phyloP scores from a whole-genome alignment of 495 filamentous ascomycete genomes.

The Tetracladium setigerum region DNA sequence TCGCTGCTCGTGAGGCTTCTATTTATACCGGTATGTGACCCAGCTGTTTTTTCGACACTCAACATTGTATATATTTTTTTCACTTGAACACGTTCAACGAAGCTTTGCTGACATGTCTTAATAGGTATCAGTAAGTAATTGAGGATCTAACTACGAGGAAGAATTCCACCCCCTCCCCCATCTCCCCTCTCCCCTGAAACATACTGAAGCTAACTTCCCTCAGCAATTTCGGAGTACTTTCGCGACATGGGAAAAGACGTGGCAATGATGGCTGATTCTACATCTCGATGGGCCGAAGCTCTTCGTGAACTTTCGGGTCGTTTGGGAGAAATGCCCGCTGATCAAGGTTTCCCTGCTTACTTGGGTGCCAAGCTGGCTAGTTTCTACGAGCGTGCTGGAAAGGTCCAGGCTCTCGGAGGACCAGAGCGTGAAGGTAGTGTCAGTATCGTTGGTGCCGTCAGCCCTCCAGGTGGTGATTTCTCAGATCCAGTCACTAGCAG shows the following conservation, averaged over 20 bases:
- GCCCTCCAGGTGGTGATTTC: slow-evolving; percentile 97
- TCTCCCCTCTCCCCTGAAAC: too few species aligned
- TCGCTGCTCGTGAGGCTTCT: slow-evolving; percentile 95
- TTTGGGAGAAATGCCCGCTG: slow-evolving; percentile 98
- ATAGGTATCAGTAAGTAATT: too few species aligned
- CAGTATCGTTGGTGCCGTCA: slow-evolving; percentile 96
- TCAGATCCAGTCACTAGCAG: slow-evolving; percentile 94
- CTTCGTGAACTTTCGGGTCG: slow-evolving; percentile 98
- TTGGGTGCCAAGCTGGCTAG: slow-evolving; percentile 93
- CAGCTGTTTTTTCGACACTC: too few species aligned
- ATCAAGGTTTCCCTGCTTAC: slow-evolving; percentile 98
- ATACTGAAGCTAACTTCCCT: too few species aligned
- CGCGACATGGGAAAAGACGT: slow-evolving; percentile 97
- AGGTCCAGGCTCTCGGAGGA: slow-evolving; percentile 76
- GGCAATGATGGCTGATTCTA: slow-evolving; percentile 99
- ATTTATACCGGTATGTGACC: slow-evolving; percentile 81
- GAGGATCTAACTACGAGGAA: too few species aligned
- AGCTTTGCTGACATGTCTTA: too few species aligned
- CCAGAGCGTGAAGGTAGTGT: slow-evolving; percentile 84
- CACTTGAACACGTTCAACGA: too few species aligned
- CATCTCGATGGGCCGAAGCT: slow-evolving; percentile 97
- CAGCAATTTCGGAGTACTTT: too few species aligned
- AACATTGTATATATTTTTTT: too few species aligned
- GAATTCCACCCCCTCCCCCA: too few species aligned
- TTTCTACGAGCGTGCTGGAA: slow-evolving; percentile 98